Conservation (phyloP, 1,284 basidiomycete species). For the Sanguinoderma infundibulare region DNA sequence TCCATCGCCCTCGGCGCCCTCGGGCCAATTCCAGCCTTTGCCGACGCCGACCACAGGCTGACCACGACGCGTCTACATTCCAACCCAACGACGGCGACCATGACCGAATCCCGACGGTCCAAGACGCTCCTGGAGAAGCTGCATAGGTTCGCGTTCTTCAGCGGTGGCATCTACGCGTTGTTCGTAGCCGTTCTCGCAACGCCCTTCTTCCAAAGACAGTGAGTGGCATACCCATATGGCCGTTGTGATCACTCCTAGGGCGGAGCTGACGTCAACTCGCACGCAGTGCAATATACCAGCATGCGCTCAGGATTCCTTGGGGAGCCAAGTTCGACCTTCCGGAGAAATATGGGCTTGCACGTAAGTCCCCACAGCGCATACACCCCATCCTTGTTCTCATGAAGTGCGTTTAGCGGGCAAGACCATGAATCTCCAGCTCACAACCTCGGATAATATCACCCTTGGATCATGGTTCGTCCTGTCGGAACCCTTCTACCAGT, state of each 20-base stretch:
- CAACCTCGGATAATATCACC: conserved; percentile 79
- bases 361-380: conserved; percentile 50
- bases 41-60: too few relatives aligned
- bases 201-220: conserved; percentile 79
- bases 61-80: neutral
- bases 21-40: too few relatives aligned
- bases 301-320: conserved; percentile 69
- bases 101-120: neutral
- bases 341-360: conserved; percentile 81
- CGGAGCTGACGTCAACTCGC: neutral
- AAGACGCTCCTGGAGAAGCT: conserved; percentile 34
- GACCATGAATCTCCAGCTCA: conserved; percentile 20
- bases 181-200: conserved; percentile 58
- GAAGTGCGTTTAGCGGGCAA: conserved; percentile 17
- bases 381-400: neutral
- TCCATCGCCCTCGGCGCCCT: neutral
- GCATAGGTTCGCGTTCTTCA: conserved; percentile 43
- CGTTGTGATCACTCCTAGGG: neutral
- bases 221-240: conserved; percentile 32
- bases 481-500: conserved; percentile 68
- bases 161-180: conserved; percentile 59
- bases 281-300: conserved; percentile 63
- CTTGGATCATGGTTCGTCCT: conserved; percentile 93
- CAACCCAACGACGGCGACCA: neutral
- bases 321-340: conserved; percentile 68